Base-by-base conservation (phyloP, 345 rosid species). In the Orychophragmus violaceus region DNA sequence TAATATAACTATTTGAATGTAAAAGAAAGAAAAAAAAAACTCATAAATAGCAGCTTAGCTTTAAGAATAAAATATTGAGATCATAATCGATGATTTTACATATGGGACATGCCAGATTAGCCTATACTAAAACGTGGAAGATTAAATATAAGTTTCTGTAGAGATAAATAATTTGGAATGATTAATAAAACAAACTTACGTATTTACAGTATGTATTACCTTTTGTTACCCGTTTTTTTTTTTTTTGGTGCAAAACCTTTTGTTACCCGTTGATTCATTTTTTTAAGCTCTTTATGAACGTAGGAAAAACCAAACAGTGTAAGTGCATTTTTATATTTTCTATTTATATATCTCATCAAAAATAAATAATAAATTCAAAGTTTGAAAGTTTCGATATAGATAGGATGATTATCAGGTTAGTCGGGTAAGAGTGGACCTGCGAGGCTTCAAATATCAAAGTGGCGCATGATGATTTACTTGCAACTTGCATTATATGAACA, bases 381-480 rank as follows among this genome's bases (percentile, higher is more conserved):
- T 8, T 66, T 54, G 70, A n/a, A 25, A 41, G 8, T 42, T 29
- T 21, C 45, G 55, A 42, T 56, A 33, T 45, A 12, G 45, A 55
- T 55, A 3, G 30, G 35, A 60, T 12, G 35, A 60, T 8, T 7
- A 25, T 10, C 7, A 60, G 24, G 25, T 39, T n/a, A 8, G 36
- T 13, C 28, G 53, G 7, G 24, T 55, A 29, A 59, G 55, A 70
- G 28, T 61, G 68, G 74, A 70, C 62, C 74, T 22, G 54, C 36
- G 36, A 39, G 6, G 54, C 74, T 39, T 62, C 68, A 52, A 52
- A 29, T 8, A 61, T 70, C 45, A 70, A 49, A 70, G 54, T 61
- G 62, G 54, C 27, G 46, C 42, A 59, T 69, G 59, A 27, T 49
- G 59, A 27, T 49, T 48, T 50, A 18, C 13, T 19, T 59, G 66